Conservation (phyloP, 164 flowering plant species). For the Santalum album region DNA sequence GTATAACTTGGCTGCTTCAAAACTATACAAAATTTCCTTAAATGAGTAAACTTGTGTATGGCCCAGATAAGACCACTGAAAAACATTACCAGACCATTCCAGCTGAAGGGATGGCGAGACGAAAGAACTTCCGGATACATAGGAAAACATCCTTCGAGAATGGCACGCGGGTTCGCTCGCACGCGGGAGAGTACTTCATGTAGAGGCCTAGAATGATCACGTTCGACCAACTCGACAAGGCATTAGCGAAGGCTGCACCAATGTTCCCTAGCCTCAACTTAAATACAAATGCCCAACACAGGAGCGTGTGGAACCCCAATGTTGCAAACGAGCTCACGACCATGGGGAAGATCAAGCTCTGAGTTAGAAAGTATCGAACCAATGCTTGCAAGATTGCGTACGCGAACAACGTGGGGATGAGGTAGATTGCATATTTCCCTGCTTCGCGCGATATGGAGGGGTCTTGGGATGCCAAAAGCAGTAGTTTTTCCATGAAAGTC, state of each 20-base stretch:
- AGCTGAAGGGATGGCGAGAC: slow-evolving; percentile 76
- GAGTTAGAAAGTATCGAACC: slow-evolving; percentile 37
- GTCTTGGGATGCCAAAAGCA: slow-evolving; percentile 35
- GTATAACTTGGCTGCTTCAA: too few relatives aligned
- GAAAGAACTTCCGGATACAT: background rate
- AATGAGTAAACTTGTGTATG: too few relatives aligned
- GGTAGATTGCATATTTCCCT: slow-evolving; percentile 32
- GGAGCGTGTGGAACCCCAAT: slow-evolving; percentile 32
- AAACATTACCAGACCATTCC: slow-evolving; percentile 70
- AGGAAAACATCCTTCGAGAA: slow-evolving; percentile 37
- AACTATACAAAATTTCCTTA: too few relatives aligned
- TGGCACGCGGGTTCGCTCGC: slow-evolving; percentile 53
- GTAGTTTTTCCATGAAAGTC: background rate
- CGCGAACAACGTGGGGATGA: slow-evolving; percentile 47
- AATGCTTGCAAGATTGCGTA: slow-evolving; percentile 49
- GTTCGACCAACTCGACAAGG: slow-evolving; percentile 43
- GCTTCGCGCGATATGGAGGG: slow-evolving; percentile 47
- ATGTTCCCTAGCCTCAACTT: slow-evolving; percentile 31
- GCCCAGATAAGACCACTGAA: too few relatives aligned
- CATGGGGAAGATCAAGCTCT: slow-evolving; percentile 43
- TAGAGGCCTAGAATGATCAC: slow-evolving; percentile 32
- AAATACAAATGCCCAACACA: slow-evolving; percentile 51
- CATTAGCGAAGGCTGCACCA: slow-evolving; percentile 50
- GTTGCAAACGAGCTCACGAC: slow-evolving; percentile 25
- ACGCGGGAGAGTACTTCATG: slow-evolving; percentile 47